Percentiles rank a stretch among this genome's conserved stretches.
Conservation (phyloP, 345 rosid species). For the Populus nigra region DNA sequence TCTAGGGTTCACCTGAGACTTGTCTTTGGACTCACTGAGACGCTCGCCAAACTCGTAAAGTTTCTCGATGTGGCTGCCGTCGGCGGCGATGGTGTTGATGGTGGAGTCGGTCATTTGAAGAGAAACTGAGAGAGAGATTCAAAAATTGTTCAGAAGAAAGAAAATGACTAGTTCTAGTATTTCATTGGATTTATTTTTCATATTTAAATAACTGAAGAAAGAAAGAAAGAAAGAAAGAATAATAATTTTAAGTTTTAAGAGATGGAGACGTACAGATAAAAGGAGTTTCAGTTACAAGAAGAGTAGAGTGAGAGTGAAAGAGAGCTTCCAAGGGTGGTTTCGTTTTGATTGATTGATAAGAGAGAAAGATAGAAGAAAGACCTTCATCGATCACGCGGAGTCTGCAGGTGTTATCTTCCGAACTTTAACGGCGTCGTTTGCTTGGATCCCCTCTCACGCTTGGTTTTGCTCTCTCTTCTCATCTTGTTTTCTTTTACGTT, state of each 20-base stretch:
- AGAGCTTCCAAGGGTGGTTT: not conserved
- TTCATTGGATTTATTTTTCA: not conserved
- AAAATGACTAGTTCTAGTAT: not conserved
- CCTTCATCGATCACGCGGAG: not conserved
- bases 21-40: constrained; percentile 89
- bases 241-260: not conserved
- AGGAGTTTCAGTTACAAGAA: not conserved
- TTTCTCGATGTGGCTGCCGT: constrained; percentile 78
- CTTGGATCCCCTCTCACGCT: too few species aligned
- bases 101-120: constrained; percentile 57
- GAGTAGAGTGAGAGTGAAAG: not conserved
- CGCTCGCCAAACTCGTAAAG: constrained; percentile 96
- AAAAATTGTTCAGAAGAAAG: not conserved
- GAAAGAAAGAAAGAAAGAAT: not conserved
- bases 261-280: not conserved
- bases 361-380: not conserved
- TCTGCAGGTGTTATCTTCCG: not conserved
- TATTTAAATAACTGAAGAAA: not conserved
- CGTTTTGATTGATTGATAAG: not conserved
- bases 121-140: constrained; percentile 4
- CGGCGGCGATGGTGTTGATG: constrained; percentile 39
- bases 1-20: constrained; percentile 68
- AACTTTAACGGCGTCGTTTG: constrained; percentile 1
- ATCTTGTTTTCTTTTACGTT: too few species aligned
- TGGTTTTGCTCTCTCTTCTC: too few species aligned